phyloP scores from a whole-genome alignment of 2,329 filamentous ascomycete genomes.

The Paecilomyces formosus region DNA sequence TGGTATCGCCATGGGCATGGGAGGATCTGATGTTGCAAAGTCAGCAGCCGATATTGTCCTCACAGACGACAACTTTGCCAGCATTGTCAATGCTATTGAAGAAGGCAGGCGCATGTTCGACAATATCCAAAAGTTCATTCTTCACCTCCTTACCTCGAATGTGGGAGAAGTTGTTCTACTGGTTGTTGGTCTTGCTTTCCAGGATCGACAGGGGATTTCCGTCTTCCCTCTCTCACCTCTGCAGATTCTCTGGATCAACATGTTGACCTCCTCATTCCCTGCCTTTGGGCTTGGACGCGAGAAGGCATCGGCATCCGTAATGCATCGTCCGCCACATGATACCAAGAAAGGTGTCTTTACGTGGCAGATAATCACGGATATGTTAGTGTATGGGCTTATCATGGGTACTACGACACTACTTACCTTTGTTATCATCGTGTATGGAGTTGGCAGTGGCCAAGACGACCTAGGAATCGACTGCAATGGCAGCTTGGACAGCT shows the following conservation, averaged over 20 bases:
- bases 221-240: constrained; percentile 81
- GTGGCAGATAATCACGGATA: constrained; percentile 32
- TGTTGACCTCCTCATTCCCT: constrained; percentile 78
- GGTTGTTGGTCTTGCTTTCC: constrained; percentile 72
- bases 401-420: constrained; percentile 40
- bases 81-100: constrained; percentile 73
- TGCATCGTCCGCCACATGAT: constrained; percentile 71
- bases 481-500: constrained; percentile 45
- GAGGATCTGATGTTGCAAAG: constrained; percentile 78
- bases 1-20: constrained; percentile 81
- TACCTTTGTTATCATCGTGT: constrained; percentile 32
- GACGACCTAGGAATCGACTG: constrained; percentile 49
- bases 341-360: constrained; percentile 34
- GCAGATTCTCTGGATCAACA: constrained; percentile 87
- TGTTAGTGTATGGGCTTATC: constrained; percentile 35
- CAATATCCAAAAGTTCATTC: constrained; percentile 81
- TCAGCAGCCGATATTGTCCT: constrained; percentile 57
- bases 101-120: constrained; percentile 81
- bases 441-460: constrained; percentile 27
- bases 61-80: constrained; percentile 81
- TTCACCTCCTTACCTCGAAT: constrained; percentile 72
- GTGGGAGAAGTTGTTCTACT: constrained; percentile 77
- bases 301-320: constrained; percentile 64
- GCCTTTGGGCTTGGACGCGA: constrained; percentile 82
- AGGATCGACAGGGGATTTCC: constrained; percentile 61